phyloP scores from a whole-genome alignment of 805 yeast genomes.

The Saturnispora dispora region DNA sequence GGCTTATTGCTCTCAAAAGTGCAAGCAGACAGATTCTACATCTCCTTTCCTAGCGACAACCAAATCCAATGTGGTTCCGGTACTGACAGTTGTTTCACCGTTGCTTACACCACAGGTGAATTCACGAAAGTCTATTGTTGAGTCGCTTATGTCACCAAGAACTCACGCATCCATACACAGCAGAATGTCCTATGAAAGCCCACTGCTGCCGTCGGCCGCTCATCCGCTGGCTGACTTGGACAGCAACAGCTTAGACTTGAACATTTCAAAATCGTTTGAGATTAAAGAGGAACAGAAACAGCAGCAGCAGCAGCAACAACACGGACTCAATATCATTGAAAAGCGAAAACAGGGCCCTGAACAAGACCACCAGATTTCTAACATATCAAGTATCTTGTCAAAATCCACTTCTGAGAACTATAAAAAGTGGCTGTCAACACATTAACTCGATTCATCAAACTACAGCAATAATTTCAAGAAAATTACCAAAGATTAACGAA shows the following conservation, averaged over 20 bases:
- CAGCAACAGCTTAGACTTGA: slow-evolving; percentile 25
- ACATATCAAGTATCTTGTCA: slow-evolving; percentile 23
- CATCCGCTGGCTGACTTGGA: slow-evolving; percentile 21
- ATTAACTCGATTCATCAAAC: slow-evolving; percentile 4
- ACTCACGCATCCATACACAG: slow-evolving; percentile 8
- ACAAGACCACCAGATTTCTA: slow-evolving; percentile 14
- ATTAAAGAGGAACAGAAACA: background rate
- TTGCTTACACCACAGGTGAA: slow-evolving; percentile 23
- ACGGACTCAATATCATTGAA: background rate
- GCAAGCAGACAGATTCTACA: slow-evolving; percentile 21
- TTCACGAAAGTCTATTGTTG: slow-evolving; percentile 10
- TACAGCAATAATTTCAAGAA: background rate
- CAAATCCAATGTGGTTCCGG: slow-evolving; percentile 7
- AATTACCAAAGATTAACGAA: background rate
- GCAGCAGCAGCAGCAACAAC: background rate
- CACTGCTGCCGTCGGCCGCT: slow-evolving; percentile 19
- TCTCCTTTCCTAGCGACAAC: slow-evolving; percentile 21
- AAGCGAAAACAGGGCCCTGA: background rate
- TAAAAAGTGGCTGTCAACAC: slow-evolving; percentile 26
- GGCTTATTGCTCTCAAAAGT: slow-evolving; percentile 28
- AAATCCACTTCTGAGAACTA: slow-evolving; percentile 26
- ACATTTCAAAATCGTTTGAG: slow-evolving; percentile 8
- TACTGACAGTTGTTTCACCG: slow-evolving; percentile 22
- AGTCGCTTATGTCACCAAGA: slow-evolving; percentile 19
- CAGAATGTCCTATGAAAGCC: slow-evolving; percentile 26